Evolutionary conservation across 805 yeast species (phyloP), one percentile per base, ranked within the genome.

Genomic region (Ogataea salicorniae): DNA sequence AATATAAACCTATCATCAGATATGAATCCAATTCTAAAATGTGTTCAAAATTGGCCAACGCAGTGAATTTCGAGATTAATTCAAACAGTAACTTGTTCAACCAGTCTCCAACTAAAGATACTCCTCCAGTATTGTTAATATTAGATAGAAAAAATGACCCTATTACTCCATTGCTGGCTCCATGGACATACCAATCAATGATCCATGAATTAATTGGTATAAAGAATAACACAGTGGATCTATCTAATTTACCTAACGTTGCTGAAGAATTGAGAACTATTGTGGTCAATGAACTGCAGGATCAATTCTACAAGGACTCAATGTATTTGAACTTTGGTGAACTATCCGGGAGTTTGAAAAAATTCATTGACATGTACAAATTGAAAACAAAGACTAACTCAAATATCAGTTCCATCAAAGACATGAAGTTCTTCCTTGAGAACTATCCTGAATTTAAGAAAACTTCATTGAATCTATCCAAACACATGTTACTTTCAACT

Each of bases 131-230:
- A 7, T 67, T 95, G 41, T 65, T 94, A 13, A 72, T 94, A 2
- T 60, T 94, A 42, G 98, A 94, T 65, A 74, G 99, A 45, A 79
- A 82, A 48, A 85, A 80, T 59, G 99, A 94, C 66, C 97, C 99
- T 2, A 73, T 92, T 14, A 92, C 99, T 0, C 97, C 99, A 1
- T 73, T 94, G 31, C 69, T 94, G 42, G 80, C 84, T 37, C 99
- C 98, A 2, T 94, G 99, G 99, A 91, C 99, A 1, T 94, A 89
- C 67, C 98, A 92, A 62, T 87, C 97, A 2, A 92, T 94, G 98
- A 88, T 94, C 16, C 96, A 92, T 63, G 98, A 95, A 63, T 75
- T 90, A 20, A 71, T 94, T 31, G 96, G 92, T 2, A 87, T 94
- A 49, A 70, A 74, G 34, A 84, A 89, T 60, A 92, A 94, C 57